phyloP scores from a whole-genome alignment of 768 basidiomycete species.

The Brasilioporus rufonigricans region DNA sequence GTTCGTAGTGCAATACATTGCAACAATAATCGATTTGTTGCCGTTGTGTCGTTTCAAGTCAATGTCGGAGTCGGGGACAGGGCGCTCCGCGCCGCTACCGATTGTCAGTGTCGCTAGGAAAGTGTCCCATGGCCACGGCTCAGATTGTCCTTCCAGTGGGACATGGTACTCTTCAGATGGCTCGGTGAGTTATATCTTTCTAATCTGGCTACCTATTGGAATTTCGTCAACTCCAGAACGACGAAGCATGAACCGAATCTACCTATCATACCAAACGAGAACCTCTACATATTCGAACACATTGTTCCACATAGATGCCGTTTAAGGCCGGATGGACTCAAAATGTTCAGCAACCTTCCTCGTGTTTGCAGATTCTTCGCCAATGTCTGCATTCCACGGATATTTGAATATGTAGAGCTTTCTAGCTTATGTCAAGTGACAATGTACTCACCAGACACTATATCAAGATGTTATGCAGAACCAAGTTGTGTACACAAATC shows the following conservation, averaged over 20 bases:
- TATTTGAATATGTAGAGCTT: slow-evolving; percentile 35
- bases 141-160: no score
- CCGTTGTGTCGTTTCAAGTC: no score
- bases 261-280: slow-evolving; percentile 40
- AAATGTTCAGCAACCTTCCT: slow-evolving; percentile 29
- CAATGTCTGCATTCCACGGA: slow-evolving; percentile 36
- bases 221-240: slow-evolving; percentile 29
- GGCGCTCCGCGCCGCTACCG: no score
- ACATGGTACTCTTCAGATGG: no score
- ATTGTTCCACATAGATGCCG: slow-evolving; percentile 21
- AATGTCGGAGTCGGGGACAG: no score
- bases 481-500: neutral
- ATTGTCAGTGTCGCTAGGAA: no score
- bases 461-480: neutral
- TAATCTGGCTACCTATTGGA: no score
- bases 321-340: slow-evolving; percentile 9
- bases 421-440: neutral
- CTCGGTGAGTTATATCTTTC: no score
- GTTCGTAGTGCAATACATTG: no score
- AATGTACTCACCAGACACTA: neutral
- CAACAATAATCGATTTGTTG: no score
- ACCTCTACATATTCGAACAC: slow-evolving; percentile 36
- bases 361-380: slow-evolving; percentile 45
- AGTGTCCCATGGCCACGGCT: no score
- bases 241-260: slow-evolving; percentile 8